Base-by-base conservation (phyloP, 805 yeast species). In the Yarrowia sp. region DNA sequence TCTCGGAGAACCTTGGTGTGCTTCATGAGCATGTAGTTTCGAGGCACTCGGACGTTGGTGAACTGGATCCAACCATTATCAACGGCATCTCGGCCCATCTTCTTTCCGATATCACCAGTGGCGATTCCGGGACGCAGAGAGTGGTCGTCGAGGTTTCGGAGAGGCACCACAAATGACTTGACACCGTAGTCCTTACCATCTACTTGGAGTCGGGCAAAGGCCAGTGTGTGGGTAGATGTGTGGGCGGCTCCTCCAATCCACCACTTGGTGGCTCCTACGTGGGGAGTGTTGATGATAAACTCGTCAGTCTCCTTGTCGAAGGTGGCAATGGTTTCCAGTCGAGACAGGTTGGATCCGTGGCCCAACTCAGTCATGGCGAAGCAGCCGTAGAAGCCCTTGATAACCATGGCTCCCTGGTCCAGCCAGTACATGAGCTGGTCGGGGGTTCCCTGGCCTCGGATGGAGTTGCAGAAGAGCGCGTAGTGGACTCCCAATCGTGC, bases 181-280 rank as follows among this genome's bases (percentile, higher is more conserved):
- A 92, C 96, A 52, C 98, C 98, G 74, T 91, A 86, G 76, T 92
- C 98, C 75, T 88, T 84, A 33, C 89, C 93, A 46, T 87, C 79
- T 24, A 90, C 91, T 61, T 89, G 83, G 67, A 92, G 80, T 66
- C 98, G 82, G 4, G 97, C 97, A 75, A 86, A 92, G 26, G 85
- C 88, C 17, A 87, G 84, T 21, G 90, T 80, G 77, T 92, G 97
- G 32, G 92, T 90, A 4, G 97, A 90, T 17, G 96, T 87, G 76
- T 90, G 96, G 14, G 97, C 97, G 41, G 97, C 97, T 70, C 98
- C 98, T 54, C 98, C 98, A 72, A 92, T 92, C 98, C 98, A 92
- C 97, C 98, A 92, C 75, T 92, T 92, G 21, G 97, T 92, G 48
- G 98, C 97, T 36, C 96, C 92, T 62, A 89, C 76, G 73, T 92